These are phyloP conservation scores for Pseudonectria buxi DNA, from an alignment of 2,329 filamentous ascomycete genomes.

Conservation along the genomic window DNA sequence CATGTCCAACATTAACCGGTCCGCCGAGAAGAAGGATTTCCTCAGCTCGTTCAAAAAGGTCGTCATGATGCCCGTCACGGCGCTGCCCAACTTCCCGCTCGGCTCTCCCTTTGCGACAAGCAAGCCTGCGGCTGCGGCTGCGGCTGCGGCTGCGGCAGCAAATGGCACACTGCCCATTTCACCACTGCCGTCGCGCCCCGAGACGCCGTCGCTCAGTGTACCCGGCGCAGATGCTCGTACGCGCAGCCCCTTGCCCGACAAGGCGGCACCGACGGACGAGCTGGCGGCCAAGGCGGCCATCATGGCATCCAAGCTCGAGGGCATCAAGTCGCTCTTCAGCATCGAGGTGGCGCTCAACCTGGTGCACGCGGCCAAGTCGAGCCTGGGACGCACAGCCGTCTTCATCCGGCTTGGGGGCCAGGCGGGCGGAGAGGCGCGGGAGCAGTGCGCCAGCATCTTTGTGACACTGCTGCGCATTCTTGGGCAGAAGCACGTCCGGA, in stretches of 20 bases:
- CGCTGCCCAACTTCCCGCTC: slow-evolving; percentile 63
- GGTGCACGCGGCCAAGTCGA: slow-evolving; percentile 81
- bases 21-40: slow-evolving; percentile 95
- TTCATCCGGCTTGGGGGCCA: slow-evolving; percentile 77
- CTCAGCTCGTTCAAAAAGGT: slow-evolving; percentile 96
- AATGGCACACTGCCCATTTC: slow-evolving; percentile 21
- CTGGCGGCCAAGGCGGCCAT: slow-evolving; percentile 95
- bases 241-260: slow-evolving; percentile 40
- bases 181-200: slow-evolving; percentile 40
- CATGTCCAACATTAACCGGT: slow-evolving; percentile 90
- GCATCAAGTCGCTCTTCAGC: slow-evolving; percentile 90
- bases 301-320: slow-evolving; percentile 90
- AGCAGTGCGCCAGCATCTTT: slow-evolving; percentile 88
- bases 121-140: slow-evolving; percentile 26
- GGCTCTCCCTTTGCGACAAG: slow-evolving; percentile 49
- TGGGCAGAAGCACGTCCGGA: slow-evolving; percentile 78
- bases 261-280: slow-evolving; percentile 74
- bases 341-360: slow-evolving; percentile 90
- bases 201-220: slow-evolving; percentile 37
- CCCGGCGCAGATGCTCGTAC: slow-evolving; percentile 31
- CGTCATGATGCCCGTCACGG: slow-evolving; percentile 97
- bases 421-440: slow-evolving; percentile 72
- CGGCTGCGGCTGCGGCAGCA: slow-evolving; percentile 14
- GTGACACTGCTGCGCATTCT: slow-evolving; percentile 76
- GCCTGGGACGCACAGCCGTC: slow-evolving; percentile 75